Base-by-base conservation (phyloP, 306 rosid genomes). In the Fragaria iinumae region DNA sequence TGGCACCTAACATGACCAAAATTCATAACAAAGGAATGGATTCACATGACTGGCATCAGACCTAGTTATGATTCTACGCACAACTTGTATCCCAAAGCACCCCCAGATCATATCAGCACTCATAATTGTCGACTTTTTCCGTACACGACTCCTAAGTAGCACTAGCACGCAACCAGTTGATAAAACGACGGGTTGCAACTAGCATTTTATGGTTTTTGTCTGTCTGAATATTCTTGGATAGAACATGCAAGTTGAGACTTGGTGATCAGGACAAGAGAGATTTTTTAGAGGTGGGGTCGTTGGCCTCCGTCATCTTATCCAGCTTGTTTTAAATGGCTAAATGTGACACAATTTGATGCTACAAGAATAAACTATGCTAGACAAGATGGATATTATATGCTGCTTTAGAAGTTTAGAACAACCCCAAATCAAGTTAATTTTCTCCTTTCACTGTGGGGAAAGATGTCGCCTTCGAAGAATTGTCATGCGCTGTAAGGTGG, bases 201-300 rank as follows among this genome's bases (percentile, higher is more conserved):
- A 8, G 77, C 29, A 39, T 8, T 4, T n/a, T n/a, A 49, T 2
- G 10, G 27, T 3, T 38, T 66, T 32, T 65, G 13, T n/a, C n/a
- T 41, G 6, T n/a, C 23, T 29, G 32, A 29, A 29, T 0, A 34
- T 48, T 52, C 64, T 65, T 34, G 2, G 34, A 32, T 32, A 39
- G 53, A 39, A 56, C 67, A 2, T 62, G 78, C 71, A 44, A 74
- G 78, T 62, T 44, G 78, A 62, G 18, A 32, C 59, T 47, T 14
- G 4, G 23, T 25, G 47, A 63, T 62, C 34, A 3, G 14, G 45
- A 27, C 78, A 17, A 9, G 29, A 60, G 59, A 62, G 12, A 62
- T 29, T 44, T 44, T 44, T 44, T 62, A 63, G 65, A n/a, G 45
- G 32, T 38, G 1, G 13, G 36, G 59, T 45, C 41, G 25, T 36